Base-by-base conservation (phyloP, 2,329 filamentous ascomycete species). In the Trichoderma guizhouense region DNA sequence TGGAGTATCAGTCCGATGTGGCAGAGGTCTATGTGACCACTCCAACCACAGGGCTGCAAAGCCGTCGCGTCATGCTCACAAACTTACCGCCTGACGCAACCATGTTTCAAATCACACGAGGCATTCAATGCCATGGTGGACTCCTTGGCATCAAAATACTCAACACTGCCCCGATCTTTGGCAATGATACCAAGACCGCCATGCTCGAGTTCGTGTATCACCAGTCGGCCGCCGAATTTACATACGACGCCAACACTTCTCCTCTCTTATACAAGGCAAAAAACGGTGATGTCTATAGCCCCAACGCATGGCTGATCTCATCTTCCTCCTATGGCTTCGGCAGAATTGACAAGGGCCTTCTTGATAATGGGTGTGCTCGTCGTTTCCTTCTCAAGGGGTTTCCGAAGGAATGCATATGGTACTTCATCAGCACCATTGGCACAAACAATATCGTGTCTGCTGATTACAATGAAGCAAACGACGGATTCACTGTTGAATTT, bases 41-140 rank as follows among this genome's bases (percentile, higher is more conserved):
- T 24, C n/a, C 47, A 24, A 21, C n/a, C 6, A 7, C 32, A 5
- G 65, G 72, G 14, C 39, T 32, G 47, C 43, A 43, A 66, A 76
- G 75, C 9, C 78, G 79, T 0, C 75, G 78, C 0, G 73, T 81
- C 0, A 8, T 79, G 0, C 36, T 81, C 0, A 36, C 61, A 12
- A 76, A 78, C 3, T 70, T 81, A 0, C 79, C 80, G 0, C 74
- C 75, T 65, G 70, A 74, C 66, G 55, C 73, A 69, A 69, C 72
- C 57, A 28, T 74, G 61, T 32, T 82, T 81, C 11, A 88, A 74
- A 64, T 87, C 84, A 69, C 87, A 84, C 55, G 72, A 0, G 76
- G 74, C 1, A 73, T 80, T 7, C 39, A 62, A 1, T 73, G 73
- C 8, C 7, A 62, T 1, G 76, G 74, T 0, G 74, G 74, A 0